Conservation (phyloP, 306 rosid genomes). For the Abrus pulchellus region DNA sequence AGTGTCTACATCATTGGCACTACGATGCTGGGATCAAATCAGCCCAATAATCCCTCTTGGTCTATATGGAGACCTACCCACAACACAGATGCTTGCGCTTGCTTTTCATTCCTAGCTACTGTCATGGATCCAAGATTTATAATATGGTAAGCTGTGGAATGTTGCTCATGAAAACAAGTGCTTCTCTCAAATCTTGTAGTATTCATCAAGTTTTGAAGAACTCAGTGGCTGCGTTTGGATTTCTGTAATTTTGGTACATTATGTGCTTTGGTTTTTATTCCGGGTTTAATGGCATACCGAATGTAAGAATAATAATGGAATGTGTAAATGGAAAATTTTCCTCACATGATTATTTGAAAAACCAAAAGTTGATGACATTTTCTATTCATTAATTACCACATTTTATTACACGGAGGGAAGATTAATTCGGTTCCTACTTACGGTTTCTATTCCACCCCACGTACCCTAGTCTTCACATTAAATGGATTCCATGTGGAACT, state of each 20-base stretch:
- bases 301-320: conserved; percentile 3
- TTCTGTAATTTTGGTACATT: not conserved
- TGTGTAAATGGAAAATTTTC: not conserved
- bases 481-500: not conserved
- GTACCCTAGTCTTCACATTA: too few species aligned
- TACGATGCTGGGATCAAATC: conserved; percentile 46
- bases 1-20: conserved; percentile 26
- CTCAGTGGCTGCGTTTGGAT: not conserved
- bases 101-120: conserved; percentile 39
- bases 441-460: too few species aligned
- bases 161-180: too few species aligned
- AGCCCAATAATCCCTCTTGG: conserved; percentile 42
- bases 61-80: conserved; percentile 38
- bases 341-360: not conserved
- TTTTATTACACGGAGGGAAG: too few species aligned
- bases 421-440: too few species aligned
- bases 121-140: not conserved
- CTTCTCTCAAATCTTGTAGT: too few species aligned
- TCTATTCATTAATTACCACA: not conserved
- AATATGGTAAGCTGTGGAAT: not conserved
- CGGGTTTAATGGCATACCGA: conserved; percentile 15
- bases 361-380: not conserved
- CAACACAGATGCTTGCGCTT: conserved; percentile 45
- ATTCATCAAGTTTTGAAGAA: conserved; percentile 4
- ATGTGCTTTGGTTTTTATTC: not conserved